phyloP scores from a whole-genome alignment of 305 asterid species.

The Coffea humblotiana region DNA sequence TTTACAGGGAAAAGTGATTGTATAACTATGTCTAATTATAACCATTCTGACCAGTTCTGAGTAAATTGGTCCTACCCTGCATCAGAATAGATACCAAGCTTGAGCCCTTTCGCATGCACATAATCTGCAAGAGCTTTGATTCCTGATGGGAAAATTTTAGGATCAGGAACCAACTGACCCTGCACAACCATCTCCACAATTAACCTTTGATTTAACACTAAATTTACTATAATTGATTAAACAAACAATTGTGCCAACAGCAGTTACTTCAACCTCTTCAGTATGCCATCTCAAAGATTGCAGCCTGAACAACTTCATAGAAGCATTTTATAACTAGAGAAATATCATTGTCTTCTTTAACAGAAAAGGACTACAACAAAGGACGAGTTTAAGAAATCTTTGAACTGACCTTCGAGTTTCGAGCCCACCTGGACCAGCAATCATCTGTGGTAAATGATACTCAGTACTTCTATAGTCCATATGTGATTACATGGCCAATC shows the following conservation, averaged over 20 bases:
- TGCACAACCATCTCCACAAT: slow-evolving; percentile 30
- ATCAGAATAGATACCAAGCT: slow-evolving; percentile 93
- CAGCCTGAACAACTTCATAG: background rate
- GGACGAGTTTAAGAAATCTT: slow-evolving; percentile 13
- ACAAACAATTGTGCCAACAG: background rate
- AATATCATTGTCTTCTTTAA: background rate
- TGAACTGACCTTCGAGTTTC: slow-evolving; percentile 57
- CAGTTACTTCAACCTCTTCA: background rate
- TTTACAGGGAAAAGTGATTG: background rate
- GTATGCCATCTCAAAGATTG: background rate
- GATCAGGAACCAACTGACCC: slow-evolving; percentile 72
- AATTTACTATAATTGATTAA: background rate
- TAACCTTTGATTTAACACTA: background rate
- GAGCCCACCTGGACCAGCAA: slow-evolving; percentile 74
- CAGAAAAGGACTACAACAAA: slow-evolving; percentile 4
- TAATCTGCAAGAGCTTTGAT: slow-evolving; percentile 84
- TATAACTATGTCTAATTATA: background rate
- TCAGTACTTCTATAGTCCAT: slow-evolving; percentile 9
- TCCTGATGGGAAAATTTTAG: slow-evolving; percentile 79
- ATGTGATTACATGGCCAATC: slow-evolving; percentile 12
- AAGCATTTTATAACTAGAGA: background rate
- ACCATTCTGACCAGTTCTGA: slow-evolving; percentile 16
- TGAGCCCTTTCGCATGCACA: slow-evolving; percentile 85
- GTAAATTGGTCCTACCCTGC: slow-evolving; percentile 71
- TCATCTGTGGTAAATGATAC: slow-evolving; percentile 61